These are phyloP conservation scores for Agastache rugosa DNA, from an alignment of 257 asterid genomes.

Conservation along the genomic window DNA sequence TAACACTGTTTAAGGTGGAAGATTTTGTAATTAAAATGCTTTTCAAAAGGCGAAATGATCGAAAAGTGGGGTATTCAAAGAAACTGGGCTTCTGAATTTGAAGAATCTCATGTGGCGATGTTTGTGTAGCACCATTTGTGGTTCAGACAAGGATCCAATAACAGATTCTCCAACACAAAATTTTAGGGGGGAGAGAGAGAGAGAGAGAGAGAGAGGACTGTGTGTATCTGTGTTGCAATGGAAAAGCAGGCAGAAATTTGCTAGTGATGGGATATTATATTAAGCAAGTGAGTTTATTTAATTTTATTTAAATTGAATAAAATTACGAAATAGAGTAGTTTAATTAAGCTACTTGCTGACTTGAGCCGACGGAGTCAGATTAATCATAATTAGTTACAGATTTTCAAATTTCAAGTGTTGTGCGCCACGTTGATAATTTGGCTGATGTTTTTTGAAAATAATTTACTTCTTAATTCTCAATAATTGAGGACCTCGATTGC, in stretches of 20 bases:
- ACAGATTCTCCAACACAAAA: conserved; percentile 14
- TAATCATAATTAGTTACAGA: conserved; percentile 29
- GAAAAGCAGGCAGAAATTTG: background rate
- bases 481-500: conserved; percentile 22
- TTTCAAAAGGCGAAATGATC: conserved; percentile 28
- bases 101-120: conserved; percentile 65
- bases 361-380: conserved; percentile 37
- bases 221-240: background rate
- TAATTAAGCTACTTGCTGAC: conserved; percentile 24
- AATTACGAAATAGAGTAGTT: too few species aligned
- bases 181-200: background rate
- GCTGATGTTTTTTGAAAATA: conserved; percentile 13
- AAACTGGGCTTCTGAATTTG: conserved; percentile 59
- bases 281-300: background rate
- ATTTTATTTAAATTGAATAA: background rate
- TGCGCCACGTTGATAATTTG: conserved; percentile 36
- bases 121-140: conserved; percentile 57
- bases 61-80: conserved; percentile 40
- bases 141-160: conserved; percentile 32
- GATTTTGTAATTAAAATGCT: background rate
- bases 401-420: background rate
- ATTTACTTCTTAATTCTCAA: conserved; percentile 9
- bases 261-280: background rate
- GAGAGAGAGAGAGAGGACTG: background rate
- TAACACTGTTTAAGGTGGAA: conserved; percentile 33